Percentiles rank a stretch among this genome's conserved stretches.
Evolutionary conservation across 2,329 filamentous ascomycete genomes (phyloP).

Genomic region (Dothistroma septosporum): DNA sequence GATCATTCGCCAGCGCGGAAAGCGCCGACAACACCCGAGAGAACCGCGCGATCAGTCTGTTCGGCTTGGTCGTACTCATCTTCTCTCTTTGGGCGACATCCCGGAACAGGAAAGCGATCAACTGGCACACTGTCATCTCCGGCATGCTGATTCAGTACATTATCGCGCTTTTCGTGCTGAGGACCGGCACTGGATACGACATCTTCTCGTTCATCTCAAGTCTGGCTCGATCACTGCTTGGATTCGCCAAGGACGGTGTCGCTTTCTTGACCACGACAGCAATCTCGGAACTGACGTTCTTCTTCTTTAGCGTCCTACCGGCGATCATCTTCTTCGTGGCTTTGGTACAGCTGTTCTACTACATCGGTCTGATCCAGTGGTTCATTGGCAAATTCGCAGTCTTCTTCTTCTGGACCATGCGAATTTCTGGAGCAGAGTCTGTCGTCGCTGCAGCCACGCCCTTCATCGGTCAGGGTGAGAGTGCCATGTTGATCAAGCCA

Average conservation of each 20-base stretch:
- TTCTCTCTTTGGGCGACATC: conserved; percentile 66
- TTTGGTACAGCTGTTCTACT: conserved; percentile 81
- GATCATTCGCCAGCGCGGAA: conserved; percentile 69
- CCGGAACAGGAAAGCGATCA: conserved; percentile 56
- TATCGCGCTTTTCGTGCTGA: conserved; percentile 80
- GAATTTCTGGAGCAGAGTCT: conserved; percentile 86
- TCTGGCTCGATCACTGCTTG: conserved; percentile 68
- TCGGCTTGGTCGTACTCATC: conserved; percentile 72
- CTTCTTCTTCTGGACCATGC: conserved; percentile 88
- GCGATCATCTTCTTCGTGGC: conserved; percentile 96
- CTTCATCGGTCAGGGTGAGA: conserved; percentile 92
- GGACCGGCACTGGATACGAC: conserved; percentile 73
- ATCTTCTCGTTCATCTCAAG: conserved; percentile 86
- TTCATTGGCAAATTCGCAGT: conserved; percentile 80
- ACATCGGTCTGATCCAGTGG: conserved; percentile 80
- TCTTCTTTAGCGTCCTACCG: conserved; percentile 75
- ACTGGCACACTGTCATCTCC: conserved; percentile 61
- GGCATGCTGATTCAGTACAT: conserved; percentile 88
- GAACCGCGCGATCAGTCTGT: conserved; percentile 75
- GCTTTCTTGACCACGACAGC: conserved; percentile 60
- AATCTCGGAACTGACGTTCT: conserved; percentile 53
- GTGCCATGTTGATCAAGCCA: conserved; percentile 83
- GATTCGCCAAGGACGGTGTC: conserved; percentile 70
- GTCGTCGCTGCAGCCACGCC: conserved; percentile 88
- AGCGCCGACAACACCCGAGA: conserved; percentile 69